These are phyloP conservation scores for Pelargonium citronellum DNA, from an alignment of 441 rosid genomes.

Conservation along the genomic window DNA sequence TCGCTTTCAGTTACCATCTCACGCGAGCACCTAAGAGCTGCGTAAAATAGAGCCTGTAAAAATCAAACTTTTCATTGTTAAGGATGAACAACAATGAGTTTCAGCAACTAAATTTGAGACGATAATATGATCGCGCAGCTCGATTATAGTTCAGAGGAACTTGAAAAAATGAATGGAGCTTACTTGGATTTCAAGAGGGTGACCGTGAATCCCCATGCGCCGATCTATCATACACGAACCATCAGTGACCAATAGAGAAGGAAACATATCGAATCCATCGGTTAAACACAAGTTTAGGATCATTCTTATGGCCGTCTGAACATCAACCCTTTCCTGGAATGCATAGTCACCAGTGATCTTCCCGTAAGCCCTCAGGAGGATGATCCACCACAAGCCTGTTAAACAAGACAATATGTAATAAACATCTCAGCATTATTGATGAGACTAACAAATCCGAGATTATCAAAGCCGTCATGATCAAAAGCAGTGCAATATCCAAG, in stretches of 20 bases:
- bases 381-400: constrained; percentile 91
- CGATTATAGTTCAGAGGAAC: too few relatives aligned
- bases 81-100: neutral
- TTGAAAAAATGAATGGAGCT: neutral
- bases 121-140: neutral
- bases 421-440: too few relatives aligned
- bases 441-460: too few relatives aligned
- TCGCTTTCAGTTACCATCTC: constrained; percentile 84
- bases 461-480: too few relatives aligned
- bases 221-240: constrained; percentile 98
- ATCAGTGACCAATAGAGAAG: constrained; percentile 80
- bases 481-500: too few relatives aligned
- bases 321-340: constrained; percentile 88
- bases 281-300: constrained; percentile 73
- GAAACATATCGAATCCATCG: constrained; percentile 96
- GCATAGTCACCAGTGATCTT: constrained; percentile 72
- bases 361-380: constrained; percentile 80
- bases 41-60: constrained; percentile 75
- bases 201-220: constrained; percentile 93
- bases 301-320: constrained; percentile 91
- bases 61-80: constrained; percentile 8
- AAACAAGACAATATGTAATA: constrained; percentile 5
- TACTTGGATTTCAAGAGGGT: constrained; percentile 91
- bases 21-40: constrained; percentile 71
- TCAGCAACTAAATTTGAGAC: neutral